Base-by-base conservation (phyloP, 2,329 filamentous ascomycete species). In the Fusarium agapanthi region DNA sequence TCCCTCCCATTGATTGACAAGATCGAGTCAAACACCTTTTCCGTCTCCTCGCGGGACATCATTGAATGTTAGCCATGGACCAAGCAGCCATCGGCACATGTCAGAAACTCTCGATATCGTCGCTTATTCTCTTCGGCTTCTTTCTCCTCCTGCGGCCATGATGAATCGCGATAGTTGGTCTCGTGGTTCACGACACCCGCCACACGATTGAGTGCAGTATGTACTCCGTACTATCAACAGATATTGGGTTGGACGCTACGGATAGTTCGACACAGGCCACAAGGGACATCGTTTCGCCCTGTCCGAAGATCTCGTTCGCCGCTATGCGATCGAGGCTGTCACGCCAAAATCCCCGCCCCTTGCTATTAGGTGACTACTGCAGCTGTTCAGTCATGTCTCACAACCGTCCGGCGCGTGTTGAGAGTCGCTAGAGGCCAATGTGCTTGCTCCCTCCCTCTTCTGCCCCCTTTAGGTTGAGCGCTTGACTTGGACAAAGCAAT, bases 261-360 rank as follows among this genome's bases (percentile, higher is more conserved):
- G 15, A 16, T 34, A 69, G 59, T 28, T 47, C 43, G 30, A 40
- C 55, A 58, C 55, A 67, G 62, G 30, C 35, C 65, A 55, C 59
- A 67, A 58, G 57, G 54, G 61, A 34, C 28, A 34, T 68, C 43
- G 50, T 73, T 54, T 73, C 67, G 62, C 59, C 66, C 35, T 73
- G 65, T 60, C 70, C 62, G 66, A 73, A 66, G 61, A 73, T 71
- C 66, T 73, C 41, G 66, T 73, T 64, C 61, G 62, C 54, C 41
- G 66, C 70, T 54, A 66, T 58, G 59, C 64, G 66, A 73, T 73
- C 70, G 63, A 62, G 70, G 47, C 57, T 73, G 66, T 67, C 61
- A 60, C 56, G 65, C 65, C 69, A 73, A 72, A 67, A 44, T 26
- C 40, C 60, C 56, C 65, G 54, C 61, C 70, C 67, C 53, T 57